These are phyloP conservation scores for Linnemannia hyalina DNA, from an alignment of 192 early-diverging fungal genomes.

Conservation along the genomic window DNA sequence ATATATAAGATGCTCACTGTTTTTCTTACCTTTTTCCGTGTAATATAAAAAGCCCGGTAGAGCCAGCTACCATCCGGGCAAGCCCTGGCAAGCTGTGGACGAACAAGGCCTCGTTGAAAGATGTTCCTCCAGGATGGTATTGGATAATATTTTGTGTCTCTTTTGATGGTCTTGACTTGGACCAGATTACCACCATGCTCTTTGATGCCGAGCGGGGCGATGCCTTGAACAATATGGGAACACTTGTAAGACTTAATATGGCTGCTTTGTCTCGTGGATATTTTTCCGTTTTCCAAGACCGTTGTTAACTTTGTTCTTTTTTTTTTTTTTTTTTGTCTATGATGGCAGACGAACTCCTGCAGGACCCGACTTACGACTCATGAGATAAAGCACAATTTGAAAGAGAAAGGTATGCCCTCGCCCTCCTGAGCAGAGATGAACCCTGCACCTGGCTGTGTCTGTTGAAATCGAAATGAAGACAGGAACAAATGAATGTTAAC, in stretches of 20 bases:
- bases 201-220: background rate
- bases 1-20: background rate
- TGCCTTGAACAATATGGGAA: background rate
- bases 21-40: background rate
- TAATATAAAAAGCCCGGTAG: background rate
- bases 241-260: background rate
- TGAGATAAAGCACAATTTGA: background rate
- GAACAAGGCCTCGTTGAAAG: background rate
- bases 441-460: too few relatives aligned
- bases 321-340: background rate
- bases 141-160: constrained; percentile 1
- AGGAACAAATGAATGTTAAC: background rate
- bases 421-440: background rate
- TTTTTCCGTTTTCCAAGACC: background rate
- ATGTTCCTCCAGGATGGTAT: background rate
- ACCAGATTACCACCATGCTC: background rate
- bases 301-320: background rate
- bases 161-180: background rate
- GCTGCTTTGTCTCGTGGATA: too few relatives aligned
- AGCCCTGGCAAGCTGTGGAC: background rate
- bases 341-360: background rate
- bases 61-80: background rate
- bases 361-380: background rate
- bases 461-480: background rate
- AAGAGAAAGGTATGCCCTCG: background rate